These are phyloP conservation scores for Cordyceps cicadae DNA, from an alignment of 2,329 filamentous ascomycete genomes.

Conservation along the genomic window DNA sequence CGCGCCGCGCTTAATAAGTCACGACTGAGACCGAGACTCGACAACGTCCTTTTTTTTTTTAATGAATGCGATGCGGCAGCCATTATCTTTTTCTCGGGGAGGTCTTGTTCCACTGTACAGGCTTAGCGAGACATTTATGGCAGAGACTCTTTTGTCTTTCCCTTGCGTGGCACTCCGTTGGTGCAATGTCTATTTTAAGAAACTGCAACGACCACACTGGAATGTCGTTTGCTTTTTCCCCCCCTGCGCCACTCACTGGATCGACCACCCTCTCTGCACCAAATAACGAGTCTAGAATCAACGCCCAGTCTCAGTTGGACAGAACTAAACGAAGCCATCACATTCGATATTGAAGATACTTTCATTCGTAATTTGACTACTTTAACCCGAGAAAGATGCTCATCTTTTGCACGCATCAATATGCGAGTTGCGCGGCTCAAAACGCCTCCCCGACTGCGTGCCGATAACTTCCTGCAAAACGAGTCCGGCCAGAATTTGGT, in stretches of 20 bases:
- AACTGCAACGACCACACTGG: neutral
- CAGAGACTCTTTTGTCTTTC: neutral
- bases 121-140: neutral
- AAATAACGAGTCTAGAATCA: neutral
- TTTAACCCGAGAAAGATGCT: too few relatives aligned
- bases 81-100: too few relatives aligned
- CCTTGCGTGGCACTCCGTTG: neutral
- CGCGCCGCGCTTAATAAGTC: too few relatives aligned
- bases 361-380: too few relatives aligned
- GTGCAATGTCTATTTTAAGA: neutral
- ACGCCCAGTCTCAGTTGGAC: neutral
- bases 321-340: neutral
- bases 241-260: neutral
- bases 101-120: neutral
- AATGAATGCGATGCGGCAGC: too few relatives aligned
- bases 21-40: too few relatives aligned
- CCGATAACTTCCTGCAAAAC: too few relatives aligned
- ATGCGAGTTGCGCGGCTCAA: too few relatives aligned
- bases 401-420: too few relatives aligned
- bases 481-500: too few relatives aligned
- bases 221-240: slow-evolving; percentile 3
- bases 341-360: neutral
- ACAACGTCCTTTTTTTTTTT: too few relatives aligned
- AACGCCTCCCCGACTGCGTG: too few relatives aligned
- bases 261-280: neutral